Evolutionary conservation across 306 rosid genomes (phyloP).

Genomic region (Oemleria cerasiformis): DNA sequence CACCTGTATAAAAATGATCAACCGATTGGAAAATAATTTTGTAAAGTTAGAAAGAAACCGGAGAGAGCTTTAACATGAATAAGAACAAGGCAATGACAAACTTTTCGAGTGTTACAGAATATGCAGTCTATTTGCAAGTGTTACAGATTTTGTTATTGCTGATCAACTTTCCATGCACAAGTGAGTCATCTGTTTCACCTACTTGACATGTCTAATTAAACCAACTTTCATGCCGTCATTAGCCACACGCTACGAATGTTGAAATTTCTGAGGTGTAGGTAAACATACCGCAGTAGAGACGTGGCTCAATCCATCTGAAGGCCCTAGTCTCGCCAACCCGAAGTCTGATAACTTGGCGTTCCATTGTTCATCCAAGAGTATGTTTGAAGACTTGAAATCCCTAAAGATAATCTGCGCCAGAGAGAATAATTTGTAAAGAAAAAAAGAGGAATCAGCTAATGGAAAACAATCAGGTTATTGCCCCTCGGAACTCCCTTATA

Average conservation of each 20-base stretch:
- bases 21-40: not conserved
- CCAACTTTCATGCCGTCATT: too few relatives aligned
- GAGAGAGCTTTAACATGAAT: not conserved
- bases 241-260: too few relatives aligned
- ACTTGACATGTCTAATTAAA: not conserved
- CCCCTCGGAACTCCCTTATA: too few relatives aligned
- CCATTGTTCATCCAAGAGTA: constrained; percentile 56
- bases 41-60: not conserved
- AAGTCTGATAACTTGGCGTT: constrained; percentile 57
- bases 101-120: not conserved
- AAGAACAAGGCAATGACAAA: not conserved
- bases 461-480: too few relatives aligned
- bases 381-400: constrained; percentile 62
- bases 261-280: not conserved
- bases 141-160: not conserved
- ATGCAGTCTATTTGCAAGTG: not conserved
- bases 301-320: constrained; percentile 52
- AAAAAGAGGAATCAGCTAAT: not conserved
- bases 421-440: not conserved
- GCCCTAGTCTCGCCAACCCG: constrained; percentile 58
- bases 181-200: not conserved
- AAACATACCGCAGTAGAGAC: constrained; percentile 52
- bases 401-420: constrained; percentile 51
- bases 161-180: constrained; percentile 1
- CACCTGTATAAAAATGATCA: constrained; percentile 33